Percentiles rank a stretch among this genome's conserved stretches.
Conservation (phyloP, 371 early-diverging fungal species). For the Fennellomyces sp. region DNA sequence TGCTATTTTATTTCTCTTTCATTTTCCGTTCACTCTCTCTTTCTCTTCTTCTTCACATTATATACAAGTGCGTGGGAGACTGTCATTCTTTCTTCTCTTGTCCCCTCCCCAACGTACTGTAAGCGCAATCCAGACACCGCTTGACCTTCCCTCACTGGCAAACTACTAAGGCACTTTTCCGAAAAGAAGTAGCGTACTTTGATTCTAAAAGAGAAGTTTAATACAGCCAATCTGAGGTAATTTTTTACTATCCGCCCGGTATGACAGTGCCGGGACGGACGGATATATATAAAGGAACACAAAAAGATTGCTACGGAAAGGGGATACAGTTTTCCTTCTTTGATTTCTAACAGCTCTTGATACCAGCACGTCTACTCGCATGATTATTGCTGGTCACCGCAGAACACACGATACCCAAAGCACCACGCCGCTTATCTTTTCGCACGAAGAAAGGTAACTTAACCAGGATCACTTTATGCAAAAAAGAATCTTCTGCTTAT, state of each 20-base stretch:
- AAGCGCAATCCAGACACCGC: too few species aligned
- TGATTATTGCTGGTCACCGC: slow-evolving; percentile 5
- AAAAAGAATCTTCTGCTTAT: background rate
- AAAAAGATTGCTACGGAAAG: background rate
- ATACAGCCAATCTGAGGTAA: background rate
- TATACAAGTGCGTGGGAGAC: background rate
- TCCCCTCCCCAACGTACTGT: background rate
- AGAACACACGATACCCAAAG: background rate
- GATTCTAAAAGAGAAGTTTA: background rate
- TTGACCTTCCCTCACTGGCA: background rate
- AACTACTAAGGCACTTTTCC: slow-evolving; percentile 1
- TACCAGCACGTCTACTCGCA: background rate
- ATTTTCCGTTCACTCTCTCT: slow-evolving; percentile 3
- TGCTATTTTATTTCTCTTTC: background rate
- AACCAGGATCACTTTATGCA: background rate
- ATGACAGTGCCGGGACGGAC: background rate
- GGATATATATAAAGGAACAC: background rate
- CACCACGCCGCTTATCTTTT: background rate
- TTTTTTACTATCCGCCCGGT: slow-evolving; percentile 2
- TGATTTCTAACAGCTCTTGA: background rate
- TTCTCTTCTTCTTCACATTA: slow-evolving; percentile 6
- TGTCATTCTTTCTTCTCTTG: background rate
- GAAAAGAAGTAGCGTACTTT: background rate
- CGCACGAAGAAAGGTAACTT: background rate
- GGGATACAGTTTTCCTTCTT: background rate